Conservation (phyloP, 345 rosid species). For the Crucihimalaya himalaica region DNA sequence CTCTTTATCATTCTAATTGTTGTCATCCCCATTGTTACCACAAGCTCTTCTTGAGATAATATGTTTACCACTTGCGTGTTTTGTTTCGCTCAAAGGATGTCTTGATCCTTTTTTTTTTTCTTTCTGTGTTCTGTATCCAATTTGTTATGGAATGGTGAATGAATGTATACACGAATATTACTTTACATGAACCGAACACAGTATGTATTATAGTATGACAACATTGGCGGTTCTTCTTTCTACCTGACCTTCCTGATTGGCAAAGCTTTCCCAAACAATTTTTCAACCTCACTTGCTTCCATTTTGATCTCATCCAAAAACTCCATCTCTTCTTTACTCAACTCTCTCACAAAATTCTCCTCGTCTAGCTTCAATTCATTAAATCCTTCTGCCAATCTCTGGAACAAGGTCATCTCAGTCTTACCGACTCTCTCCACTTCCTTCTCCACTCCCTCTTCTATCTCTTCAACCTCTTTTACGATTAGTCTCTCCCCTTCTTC, state of each 20-base stretch:
- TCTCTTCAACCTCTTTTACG: constrained; percentile 69
- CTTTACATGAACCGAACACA: constrained; percentile 4
- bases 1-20: constrained; percentile 63
- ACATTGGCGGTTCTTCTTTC: constrained; percentile 24
- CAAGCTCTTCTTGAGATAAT: constrained; percentile 53
- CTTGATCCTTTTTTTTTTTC: constrained; percentile 10
- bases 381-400: constrained; percentile 78
- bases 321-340: constrained; percentile 82
- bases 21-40: constrained; percentile 58
- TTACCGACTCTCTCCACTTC: constrained; percentile 58
- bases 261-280: constrained; percentile 70
- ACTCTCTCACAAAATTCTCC: constrained; percentile 59
- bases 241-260: constrained; percentile 77
- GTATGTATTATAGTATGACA: constrained; percentile 15
- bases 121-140: constrained; percentile 13
- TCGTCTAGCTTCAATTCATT: constrained; percentile 68
- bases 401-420: constrained; percentile 68
- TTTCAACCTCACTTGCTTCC: constrained; percentile 85
- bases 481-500: constrained; percentile 81
- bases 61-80: not conserved
- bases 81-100: constrained; percentile 7
- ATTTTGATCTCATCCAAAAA: constrained; percentile 63
- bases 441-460: constrained; percentile 48
- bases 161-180: constrained; percentile 18
- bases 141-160: constrained; percentile 7